Percentiles rank a stretch among this genome's conserved stretches.
Conservation (phyloP, 495 filamentous ascomycete genomes). For the Darksidea phi region DNA sequence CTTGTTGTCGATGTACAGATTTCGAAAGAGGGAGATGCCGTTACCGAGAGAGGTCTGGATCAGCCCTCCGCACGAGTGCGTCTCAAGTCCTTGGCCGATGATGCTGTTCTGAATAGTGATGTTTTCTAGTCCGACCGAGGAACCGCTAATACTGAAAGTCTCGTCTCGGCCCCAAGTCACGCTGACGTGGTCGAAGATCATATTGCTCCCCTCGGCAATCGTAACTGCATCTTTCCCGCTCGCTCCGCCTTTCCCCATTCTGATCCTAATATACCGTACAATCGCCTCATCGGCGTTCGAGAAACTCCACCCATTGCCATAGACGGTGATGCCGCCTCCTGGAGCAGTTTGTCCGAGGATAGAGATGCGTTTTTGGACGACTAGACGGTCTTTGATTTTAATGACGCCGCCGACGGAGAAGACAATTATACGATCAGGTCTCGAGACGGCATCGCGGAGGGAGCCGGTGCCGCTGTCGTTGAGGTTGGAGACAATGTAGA, state of each 20-base stretch:
- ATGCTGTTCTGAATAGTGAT: slow-evolving; percentile 33
- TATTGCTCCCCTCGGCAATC: slow-evolving; percentile 19
- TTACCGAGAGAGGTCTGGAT: slow-evolving; percentile 23
- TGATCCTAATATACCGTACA: slow-evolving; percentile 21
- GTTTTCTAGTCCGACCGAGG: slow-evolving; percentile 16
- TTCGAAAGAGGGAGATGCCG: slow-evolving; percentile 24
- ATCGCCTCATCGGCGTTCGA: slow-evolving; percentile 19
- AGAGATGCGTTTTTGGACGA: slow-evolving; percentile 17
- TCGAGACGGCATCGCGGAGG: slow-evolving; percentile 27
- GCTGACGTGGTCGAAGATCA: slow-evolving; percentile 32
- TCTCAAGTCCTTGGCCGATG: slow-evolving; percentile 28
- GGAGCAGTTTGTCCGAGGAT: slow-evolving; percentile 33
- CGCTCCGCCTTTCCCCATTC: slow-evolving; percentile 22
- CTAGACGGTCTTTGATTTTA: slow-evolving; percentile 15
- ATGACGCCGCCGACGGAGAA: slow-evolving; percentile 28
- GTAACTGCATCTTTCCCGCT: slow-evolving; percentile 27
- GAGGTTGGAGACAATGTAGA: slow-evolving; percentile 31
- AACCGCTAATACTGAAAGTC: slow-evolving; percentile 24
- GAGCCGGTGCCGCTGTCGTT: slow-evolving; percentile 28
- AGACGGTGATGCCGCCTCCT: slow-evolving; percentile 26
- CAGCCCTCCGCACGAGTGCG: slow-evolving; percentile 25
- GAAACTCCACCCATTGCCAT: slow-evolving; percentile 25
- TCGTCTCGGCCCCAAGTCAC: slow-evolving; percentile 29
- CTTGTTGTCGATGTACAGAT: slow-evolving; percentile 31
- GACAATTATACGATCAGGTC: slow-evolving; percentile 27